Base-by-base conservation (phyloP, 805 yeast genomes). In the Ogataea dorogensis region DNA sequence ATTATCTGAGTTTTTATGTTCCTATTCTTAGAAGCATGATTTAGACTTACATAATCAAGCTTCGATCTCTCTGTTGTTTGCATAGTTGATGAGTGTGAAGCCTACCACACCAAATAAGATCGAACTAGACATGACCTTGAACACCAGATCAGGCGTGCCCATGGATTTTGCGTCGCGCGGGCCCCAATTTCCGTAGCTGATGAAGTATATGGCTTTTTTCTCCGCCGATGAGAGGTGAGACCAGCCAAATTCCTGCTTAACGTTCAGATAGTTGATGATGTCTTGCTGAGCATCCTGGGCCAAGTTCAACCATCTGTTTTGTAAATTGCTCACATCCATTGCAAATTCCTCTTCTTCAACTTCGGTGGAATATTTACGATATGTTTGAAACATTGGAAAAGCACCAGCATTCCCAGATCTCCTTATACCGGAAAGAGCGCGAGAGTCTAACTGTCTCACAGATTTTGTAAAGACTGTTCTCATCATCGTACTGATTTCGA, bases 131-230 rank as follows among this genome's bases (percentile, higher is more conserved):
- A 63, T 50, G 21, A 59, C 34, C 23, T 52, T 54, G 47, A 63
- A 62, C 2, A 60, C 46, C 33, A 59, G 40, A 36, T 63, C 67
- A 1, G 65, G 59, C 2, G 49, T 18, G 16, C 47, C 59, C 52
- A 63, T 40, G 3, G 39, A 22, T 6, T 41, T 41, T 4, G 24
- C 24, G 36, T 64, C 67, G 58, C 83, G 65, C 43, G 82, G 77
- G 13, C 83, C 83, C 82, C 82, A 77, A 44, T 65, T 68, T 16
- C 83, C 83, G 48, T 73, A 77, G 15, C 79, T 70, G 38, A 77
- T 70, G 58, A 68, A 76, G 56, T 72, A 74, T 15, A 75, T 74
- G 16, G 81, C 80, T 51, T 64, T 67, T 64, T 76, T 77, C 54
- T 77, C 81, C 42, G 72, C 78, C 13, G 52, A 36, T 19, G 69